Evolutionary conservation across 495 filamentous ascomycete genomes (phyloP), one percentile per base, ranked within the genome.

Genomic region (Venustampulla echinocandica): DNA sequence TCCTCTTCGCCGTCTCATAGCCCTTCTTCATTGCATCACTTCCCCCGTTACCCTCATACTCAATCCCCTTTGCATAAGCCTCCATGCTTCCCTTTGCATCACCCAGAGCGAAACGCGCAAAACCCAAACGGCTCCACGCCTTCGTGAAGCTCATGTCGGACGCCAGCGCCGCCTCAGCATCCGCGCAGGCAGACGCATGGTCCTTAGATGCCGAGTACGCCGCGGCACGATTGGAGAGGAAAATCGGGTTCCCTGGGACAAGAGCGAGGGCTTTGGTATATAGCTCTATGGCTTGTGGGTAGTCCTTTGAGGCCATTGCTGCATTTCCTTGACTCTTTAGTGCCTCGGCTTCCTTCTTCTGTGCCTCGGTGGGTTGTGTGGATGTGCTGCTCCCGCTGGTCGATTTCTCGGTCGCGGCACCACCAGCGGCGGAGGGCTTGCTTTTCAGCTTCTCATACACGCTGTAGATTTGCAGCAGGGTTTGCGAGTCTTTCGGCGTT

Each of bases 141-240:
- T 97, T 97, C 54, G 87, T 90, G 71, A 96, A 97, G 56, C 80
- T 84, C 19, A 92, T 87, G 62, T 97, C 92, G 25, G 84, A 74
- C 38, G 77, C 75, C 27, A 86, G 82, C 20, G 92, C 90, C 47
- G 89, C 71, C 68, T 96, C 88, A 21, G 92, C 92, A 66, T 97
- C 92, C 37, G 78, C 67, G 47, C 76, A 79, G 13, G 92, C 92
- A 52, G 80, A 75, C 42, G 82, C 79, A 65, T 94, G 88, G 61
- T 95, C 77, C n/a, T 75, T 69, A 19, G 77, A 76, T 0, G 84
- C 89, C 27, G 77, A 83, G 69, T 90, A 85, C 0, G 92, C 92
- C 14, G 92, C 92, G 4, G 92, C 93, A 39, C 92, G 88, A 75
- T 98, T 98, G 52, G 87, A 94, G 21, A 98, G 85, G 71, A 90